Evolutionary conservation across 805 yeast genomes (phyloP).

Genomic region (Candida railenensis): DNA sequence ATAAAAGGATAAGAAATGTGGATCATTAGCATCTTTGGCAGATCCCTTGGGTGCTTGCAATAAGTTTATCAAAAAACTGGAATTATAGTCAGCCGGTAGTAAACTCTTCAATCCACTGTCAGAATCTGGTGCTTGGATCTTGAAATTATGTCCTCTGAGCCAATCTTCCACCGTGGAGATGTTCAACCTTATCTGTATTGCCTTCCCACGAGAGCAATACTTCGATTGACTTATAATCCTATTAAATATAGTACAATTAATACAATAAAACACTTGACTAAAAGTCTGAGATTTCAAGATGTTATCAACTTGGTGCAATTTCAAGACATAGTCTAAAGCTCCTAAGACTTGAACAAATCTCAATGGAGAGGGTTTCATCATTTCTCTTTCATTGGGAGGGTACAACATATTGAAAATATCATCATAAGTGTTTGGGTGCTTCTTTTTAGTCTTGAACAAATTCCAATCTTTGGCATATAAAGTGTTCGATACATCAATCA

Average conservation of each 20-base stretch:
- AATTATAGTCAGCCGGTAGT: constrained; percentile 8
- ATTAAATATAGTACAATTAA: constrained; percentile 72
- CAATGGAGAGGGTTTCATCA: constrained; percentile 87
- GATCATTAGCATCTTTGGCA: constrained; percentile 24
- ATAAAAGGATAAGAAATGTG: constrained; percentile 54
- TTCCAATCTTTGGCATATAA: constrained; percentile 73
- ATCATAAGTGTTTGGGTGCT: constrained; percentile 55
- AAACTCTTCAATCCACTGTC: constrained; percentile 28
- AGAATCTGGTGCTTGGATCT: constrained; percentile 32
- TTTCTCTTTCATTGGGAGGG: constrained; percentile 81
- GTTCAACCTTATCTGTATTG: constrained; percentile 86
- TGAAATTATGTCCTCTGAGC: constrained; percentile 70
- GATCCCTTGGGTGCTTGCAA: constrained; percentile 17
- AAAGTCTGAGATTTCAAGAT: constrained; percentile 75
- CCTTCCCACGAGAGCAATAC: constrained; percentile 75
- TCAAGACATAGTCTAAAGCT: constrained; percentile 82
- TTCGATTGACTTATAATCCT: constrained; percentile 64
- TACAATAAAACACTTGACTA: constrained; percentile 75
- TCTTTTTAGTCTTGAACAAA: constrained; percentile 44
- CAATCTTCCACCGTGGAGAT: constrained; percentile 89
- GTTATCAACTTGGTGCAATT: constrained; percentile 77
- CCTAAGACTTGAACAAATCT: constrained; percentile 83
- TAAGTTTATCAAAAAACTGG: constrained; percentile 20
- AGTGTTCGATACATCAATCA: constrained; percentile 77
- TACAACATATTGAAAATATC: constrained; percentile 73